Base-by-base conservation (phyloP, 2,329 filamentous ascomycete genomes). In the Aspergillus sp. region DNA sequence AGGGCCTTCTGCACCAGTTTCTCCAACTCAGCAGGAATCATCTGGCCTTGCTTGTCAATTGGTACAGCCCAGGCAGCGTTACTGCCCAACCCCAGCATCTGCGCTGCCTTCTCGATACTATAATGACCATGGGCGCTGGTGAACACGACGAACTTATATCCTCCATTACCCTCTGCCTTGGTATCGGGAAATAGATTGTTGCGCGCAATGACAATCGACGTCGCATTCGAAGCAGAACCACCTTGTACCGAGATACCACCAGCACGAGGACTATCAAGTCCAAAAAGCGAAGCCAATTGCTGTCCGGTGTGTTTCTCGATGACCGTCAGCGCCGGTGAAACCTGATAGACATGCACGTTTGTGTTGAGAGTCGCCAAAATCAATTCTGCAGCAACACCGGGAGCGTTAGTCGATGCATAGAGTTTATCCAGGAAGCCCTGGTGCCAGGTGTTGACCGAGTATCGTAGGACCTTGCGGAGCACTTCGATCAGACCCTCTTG, bases 401-500 rank as follows among this genome's bases (percentile, higher is more conserved):
- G 85, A 38, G 91, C 85, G 62, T 93, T 93, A 35, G 88, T 94
- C 54, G 85, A 85, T n/a, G 86, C 82, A 68, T 96, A 97, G 15
- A 97, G 76, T 72, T 98, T 97, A 71, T 96, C 90, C 62, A 97
- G 72, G 69, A 97, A 98, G 9, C 91, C 91, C 69, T 95, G 90
- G 62, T 95, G 87, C 88, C 90, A 97, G n/a, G 91, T 96, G 71
- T 98, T 98, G 62, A 97, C 91, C 61, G 86, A 93, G 68, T 94
- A 90, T 54, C 81, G 77, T 38, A 97, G 75, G 17, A 96, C 76
- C 51, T 83, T 79, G 55, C 82, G 74, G 41, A 95, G 78, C 3
- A 81, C 81, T 30, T 82, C 76, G 23, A 95, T 72, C 27, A 96
- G 72, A 0, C 90, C 91, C 39, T 86, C 80, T 57, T 86, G 86